Evolutionary conservation across 805 yeast species (phyloP).

Genomic region (Candida corydali): DNA sequence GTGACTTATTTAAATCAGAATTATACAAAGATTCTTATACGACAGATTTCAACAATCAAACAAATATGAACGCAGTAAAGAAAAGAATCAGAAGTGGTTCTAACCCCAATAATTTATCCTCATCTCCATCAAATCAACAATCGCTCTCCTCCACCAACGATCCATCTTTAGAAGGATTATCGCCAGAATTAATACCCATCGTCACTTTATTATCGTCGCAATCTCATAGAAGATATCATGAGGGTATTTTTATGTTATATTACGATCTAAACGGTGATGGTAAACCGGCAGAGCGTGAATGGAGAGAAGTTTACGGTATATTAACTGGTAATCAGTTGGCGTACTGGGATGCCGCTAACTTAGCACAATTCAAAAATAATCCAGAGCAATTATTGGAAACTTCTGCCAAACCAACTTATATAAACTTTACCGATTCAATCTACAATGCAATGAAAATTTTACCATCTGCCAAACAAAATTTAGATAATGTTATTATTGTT

Average conservation of each 20-base stretch:
- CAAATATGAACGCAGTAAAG: constrained; percentile 19
- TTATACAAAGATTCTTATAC: background rate
- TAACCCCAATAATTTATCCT: background rate
- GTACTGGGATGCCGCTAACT: constrained; percentile 77
- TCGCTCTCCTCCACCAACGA: background rate
- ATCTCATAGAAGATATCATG: constrained; percentile 67
- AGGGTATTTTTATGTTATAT: constrained; percentile 70
- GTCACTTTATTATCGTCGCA: constrained; percentile 73
- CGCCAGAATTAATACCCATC: constrained; percentile 61
- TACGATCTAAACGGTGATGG: constrained; percentile 83
- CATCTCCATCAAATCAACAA: constrained; percentile 1
- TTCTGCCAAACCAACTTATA: constrained; percentile 76
- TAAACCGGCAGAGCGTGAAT: constrained; percentile 72
- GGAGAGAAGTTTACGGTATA: constrained; percentile 93
- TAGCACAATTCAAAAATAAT: constrained; percentile 50
- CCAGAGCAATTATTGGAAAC: constrained; percentile 53
- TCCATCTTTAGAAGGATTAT: constrained; percentile 21
- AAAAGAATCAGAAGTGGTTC: constrained; percentile 17
- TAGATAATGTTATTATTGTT: constrained; percentile 77
- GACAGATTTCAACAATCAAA: background rate
- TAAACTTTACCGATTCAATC: constrained; percentile 87
- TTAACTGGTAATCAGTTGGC: constrained; percentile 89
- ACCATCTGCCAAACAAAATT: constrained; percentile 59
- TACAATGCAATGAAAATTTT: constrained; percentile 67
- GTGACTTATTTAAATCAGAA: too few species aligned